Evolutionary conservation across 371 early-diverging fungal species (phyloP), one percentile per base, ranked within the genome.

Genomic region (Apophysomyces sp.): DNA sequence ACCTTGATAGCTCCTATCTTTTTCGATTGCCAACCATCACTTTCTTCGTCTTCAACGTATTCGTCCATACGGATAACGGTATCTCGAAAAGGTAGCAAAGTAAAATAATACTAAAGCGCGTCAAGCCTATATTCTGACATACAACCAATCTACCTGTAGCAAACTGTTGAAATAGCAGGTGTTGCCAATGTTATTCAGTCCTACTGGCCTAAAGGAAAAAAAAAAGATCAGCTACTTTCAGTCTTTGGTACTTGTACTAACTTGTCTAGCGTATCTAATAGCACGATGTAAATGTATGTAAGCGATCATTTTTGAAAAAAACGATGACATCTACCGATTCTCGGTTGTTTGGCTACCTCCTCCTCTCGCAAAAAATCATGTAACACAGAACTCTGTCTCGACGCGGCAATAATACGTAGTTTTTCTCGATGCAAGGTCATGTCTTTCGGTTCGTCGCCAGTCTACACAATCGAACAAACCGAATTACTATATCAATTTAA

Each of bases 141-240:
- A 13, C 2, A 11, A 26, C 18, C n/a, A 13, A 1, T 57, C 55
- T 74, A 79, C 81, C 61, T 91, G 92, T 12, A 94, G 64, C 31
- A 92, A 63, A 18, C 92, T 89, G 64, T 95, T 96, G 44, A 96
- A 80, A 66, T 92, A 97, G 66, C 97, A 97, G 0, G 95, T 96
- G 58, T 95, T 96, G 37, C 97, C 97, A 60, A 93, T 90, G 57
- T 94, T 94, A 32, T 83, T 77, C 32, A 94, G 77, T 1, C 94
- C 94, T 5, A 87, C 83, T 12, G 92, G 92, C 36, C 79, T 78
- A 58, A 28, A 27, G 18, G 27, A 31, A 49, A 30, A 2, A 34
- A 13, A 65, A 60, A 21, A 15, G 39, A 41, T 18, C 40, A 29
- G 31, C 32, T 26, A 41, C 55, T 31, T 34, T 65, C 36, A 36